These are phyloP conservation scores for Gossypium thurberi DNA, from an alignment of 345 rosid species.

Conservation along the genomic window DNA sequence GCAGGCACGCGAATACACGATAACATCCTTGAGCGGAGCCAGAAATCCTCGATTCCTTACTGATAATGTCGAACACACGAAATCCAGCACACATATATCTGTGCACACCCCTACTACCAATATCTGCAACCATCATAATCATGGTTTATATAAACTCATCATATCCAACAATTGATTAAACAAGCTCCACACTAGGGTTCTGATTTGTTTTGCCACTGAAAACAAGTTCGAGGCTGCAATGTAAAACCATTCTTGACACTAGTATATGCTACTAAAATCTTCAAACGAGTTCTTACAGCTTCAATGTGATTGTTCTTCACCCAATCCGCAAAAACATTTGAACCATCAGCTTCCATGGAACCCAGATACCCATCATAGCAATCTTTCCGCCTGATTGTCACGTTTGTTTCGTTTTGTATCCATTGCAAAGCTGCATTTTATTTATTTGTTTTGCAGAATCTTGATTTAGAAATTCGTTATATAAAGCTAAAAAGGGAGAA, in stretches of 20 bases:
- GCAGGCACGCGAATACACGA: slow-evolving; percentile 44
- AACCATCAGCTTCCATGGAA: slow-evolving; percentile 66
- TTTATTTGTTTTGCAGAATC: neutral
- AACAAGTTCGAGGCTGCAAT: too few species aligned
- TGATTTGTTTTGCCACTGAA: too few species aligned
- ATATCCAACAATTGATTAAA: neutral
- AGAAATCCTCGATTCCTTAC: slow-evolving; percentile 48
- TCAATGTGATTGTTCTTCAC: slow-evolving; percentile 61
- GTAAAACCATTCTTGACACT: neutral
- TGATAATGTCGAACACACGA: slow-evolving; percentile 45
- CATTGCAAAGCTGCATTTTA: slow-evolving; percentile 50
- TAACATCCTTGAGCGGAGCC: slow-evolving; percentile 42
- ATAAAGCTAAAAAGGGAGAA: neutral
- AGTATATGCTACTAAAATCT: neutral
- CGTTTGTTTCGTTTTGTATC: slow-evolving; percentile 63
- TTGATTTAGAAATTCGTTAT: neutral
- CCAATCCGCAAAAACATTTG: slow-evolving; percentile 81
- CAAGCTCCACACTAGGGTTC: neutral
- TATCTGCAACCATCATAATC: slow-evolving; percentile 29
- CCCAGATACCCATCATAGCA: slow-evolving; percentile 83
- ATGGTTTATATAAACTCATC: neutral
- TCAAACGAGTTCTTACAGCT: slow-evolving; percentile 34
- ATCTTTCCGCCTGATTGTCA: slow-evolving; percentile 61
- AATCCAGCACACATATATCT: slow-evolving; percentile 59
- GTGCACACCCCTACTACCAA: slow-evolving; percentile 58